Conservation (phyloP, 352 stramenopile species). For the Thraustochytrium sp. region DNA sequence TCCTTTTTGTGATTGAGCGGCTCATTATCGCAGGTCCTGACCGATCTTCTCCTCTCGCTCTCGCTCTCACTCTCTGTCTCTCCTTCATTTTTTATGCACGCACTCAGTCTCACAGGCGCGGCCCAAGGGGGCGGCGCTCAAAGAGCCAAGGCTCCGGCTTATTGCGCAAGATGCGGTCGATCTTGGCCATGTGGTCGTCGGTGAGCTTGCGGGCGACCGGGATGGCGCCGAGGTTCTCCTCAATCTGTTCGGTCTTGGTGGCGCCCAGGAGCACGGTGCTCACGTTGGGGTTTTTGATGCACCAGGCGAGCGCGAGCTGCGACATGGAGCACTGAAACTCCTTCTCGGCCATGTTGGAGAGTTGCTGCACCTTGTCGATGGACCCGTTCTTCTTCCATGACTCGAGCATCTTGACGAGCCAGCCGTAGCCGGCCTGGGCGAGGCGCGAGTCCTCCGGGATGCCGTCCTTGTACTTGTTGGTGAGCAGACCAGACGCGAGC, state of each 20-base stretch:
- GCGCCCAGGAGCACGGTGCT: conserved; percentile 61
- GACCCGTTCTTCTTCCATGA: conserved; percentile 58
- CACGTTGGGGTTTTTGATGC: conserved; percentile 58
- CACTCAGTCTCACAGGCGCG: too few species aligned
- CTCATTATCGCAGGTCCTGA: too few species aligned
- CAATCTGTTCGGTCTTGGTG: conserved; percentile 61
- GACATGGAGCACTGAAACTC: conserved; percentile 61
- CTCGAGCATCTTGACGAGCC: conserved; percentile 60
- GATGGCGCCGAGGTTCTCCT: conserved; percentile 67
- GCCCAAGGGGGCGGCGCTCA: background rate
- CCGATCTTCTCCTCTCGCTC: too few species aligned
- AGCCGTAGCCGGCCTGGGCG: conserved; percentile 1
- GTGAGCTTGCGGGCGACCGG: conserved; percentile 65
- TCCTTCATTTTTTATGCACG: too few species aligned
- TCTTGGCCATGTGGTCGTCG: conserved; percentile 60
- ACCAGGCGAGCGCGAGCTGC: conserved; percentile 60
- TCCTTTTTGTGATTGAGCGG: too few species aligned
- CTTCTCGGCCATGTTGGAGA: conserved; percentile 56
- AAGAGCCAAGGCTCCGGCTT: conserved; percentile 21
- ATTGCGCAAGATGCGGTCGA: conserved; percentile 63
- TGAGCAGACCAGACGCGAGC: conserved; percentile 62
- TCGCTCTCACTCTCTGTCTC: too few species aligned
- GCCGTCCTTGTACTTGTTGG: conserved; percentile 70
- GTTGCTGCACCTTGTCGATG: conserved; percentile 54
- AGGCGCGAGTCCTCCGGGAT: conserved; percentile 56